phyloP scores from a whole-genome alignment of 2,329 filamentous ascomycete genomes.

The Leptographium lundbergii region DNA sequence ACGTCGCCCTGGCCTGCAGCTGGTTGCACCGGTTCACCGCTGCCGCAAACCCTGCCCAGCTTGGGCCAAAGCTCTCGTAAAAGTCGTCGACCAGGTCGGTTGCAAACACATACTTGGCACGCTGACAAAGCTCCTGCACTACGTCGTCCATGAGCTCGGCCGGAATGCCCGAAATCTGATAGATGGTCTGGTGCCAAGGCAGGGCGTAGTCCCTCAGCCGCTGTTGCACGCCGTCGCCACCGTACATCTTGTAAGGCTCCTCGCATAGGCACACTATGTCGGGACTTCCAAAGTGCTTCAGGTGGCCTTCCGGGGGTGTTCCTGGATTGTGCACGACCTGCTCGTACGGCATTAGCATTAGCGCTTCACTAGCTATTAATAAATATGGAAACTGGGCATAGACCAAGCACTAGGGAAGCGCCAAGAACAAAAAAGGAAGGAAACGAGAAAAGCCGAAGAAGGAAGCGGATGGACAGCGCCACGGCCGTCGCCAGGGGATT shows the following conservation, averaged over 20 bases:
- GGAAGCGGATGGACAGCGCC: background rate
- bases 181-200: background rate
- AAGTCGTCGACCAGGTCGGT: constrained; percentile 8
- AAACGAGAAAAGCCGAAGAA: background rate
- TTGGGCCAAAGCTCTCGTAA: constrained; percentile 9
- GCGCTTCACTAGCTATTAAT: background rate
- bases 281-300: constrained; percentile 5
- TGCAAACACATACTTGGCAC: constrained; percentile 7
- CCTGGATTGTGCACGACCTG: constrained; percentile 10
- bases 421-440: background rate
- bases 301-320: constrained; percentile 8
- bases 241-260: constrained; percentile 3
- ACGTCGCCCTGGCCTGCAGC: no score
- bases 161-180: constrained; percentile 2
- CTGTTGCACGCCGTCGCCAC: constrained; percentile 2
- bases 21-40: background rate
- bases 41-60: constrained; percentile 5
- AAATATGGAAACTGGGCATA: background rate
- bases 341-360: background rate
- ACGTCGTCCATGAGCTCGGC: background rate
- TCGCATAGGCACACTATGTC: constrained; percentile 9
- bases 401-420: background rate
- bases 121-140: constrained; percentile 3
- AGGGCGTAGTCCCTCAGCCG: background rate
- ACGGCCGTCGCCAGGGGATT: background rate